Evolutionary conservation across 108 stramenopile species (phyloP).

Genomic region (Cyclotella kingstonii): DNA sequence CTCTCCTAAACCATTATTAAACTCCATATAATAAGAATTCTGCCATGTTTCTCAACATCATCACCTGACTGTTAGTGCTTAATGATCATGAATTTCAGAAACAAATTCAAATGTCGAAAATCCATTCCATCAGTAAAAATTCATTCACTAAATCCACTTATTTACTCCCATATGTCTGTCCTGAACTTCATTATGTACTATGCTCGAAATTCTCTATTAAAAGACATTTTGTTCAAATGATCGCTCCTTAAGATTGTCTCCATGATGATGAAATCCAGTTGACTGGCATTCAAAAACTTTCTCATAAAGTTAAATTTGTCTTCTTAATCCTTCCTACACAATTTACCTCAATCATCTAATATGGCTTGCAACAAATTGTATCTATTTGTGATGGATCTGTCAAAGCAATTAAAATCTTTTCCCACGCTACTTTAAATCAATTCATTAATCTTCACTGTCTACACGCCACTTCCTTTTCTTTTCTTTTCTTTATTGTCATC

Average conservation of each 20-base stretch:
- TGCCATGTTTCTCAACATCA: constrained; percentile 71
- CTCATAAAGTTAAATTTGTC: constrained; percentile 82
- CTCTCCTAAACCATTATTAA: constrained; percentile 86
- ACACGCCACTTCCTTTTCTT: constrained; percentile 95
- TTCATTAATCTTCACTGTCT: constrained; percentile 89
- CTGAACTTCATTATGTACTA: constrained; percentile 80
- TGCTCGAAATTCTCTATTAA: constrained; percentile 83
- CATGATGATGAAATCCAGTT: constrained; percentile 89
- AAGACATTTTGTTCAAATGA: constrained; percentile 86
- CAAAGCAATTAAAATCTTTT: constrained; percentile 85
- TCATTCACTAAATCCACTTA: constrained; percentile 86
- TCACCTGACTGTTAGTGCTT: constrained; percentile 82
- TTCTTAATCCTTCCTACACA: constrained; percentile 78
- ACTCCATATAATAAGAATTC: constrained; percentile 87
- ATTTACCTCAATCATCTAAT: constrained; percentile 66
- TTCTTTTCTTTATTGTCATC: constrained; percentile 93
- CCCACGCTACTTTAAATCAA: constrained; percentile 90
- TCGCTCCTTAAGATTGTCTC: constrained; percentile 90
- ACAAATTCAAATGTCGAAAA: constrained; percentile 95
- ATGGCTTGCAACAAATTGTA: constrained; percentile 92
- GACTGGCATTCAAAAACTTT: constrained; percentile 58
- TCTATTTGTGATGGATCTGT: constrained; percentile 78
- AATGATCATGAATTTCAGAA: constrained; percentile 80
- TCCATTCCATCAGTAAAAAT: constrained; percentile 84
- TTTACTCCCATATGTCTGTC: constrained; percentile 89